These are phyloP conservation scores for Collybiopsis confluens DNA, from an alignment of 768 basidiomycete species.

Conservation along the genomic window DNA sequence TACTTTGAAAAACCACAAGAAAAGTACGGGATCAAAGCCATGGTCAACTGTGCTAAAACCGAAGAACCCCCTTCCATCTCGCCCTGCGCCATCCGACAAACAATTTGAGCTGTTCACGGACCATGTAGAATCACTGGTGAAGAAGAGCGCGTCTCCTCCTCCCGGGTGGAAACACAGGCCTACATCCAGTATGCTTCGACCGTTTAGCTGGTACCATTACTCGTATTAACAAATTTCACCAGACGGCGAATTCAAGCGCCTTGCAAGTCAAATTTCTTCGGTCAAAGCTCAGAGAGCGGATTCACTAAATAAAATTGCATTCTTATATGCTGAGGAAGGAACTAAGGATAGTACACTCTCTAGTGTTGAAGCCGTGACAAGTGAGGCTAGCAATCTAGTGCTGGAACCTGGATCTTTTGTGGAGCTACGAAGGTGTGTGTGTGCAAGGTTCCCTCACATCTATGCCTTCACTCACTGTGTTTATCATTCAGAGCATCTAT, in stretches of 20 bases:
- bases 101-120: no score
- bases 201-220: conserved; percentile 28
- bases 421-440: conserved; percentile 45
- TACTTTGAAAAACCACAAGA: no score
- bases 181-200: conserved; percentile 32
- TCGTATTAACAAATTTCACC: conserved; percentile 5
- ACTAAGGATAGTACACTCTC: conserved; percentile 10
- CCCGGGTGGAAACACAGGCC: conserved; percentile 33
- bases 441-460: neutral
- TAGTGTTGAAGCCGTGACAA: conserved; percentile 15
- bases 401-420: conserved; percentile 45
- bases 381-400: conserved; percentile 6
- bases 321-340: conserved; percentile 11
- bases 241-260: conserved; percentile 9
- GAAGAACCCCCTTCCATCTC: no score
- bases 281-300: neutral
- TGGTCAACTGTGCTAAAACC: no score
- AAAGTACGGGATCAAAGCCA: no score
- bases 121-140: conserved; percentile 25
- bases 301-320: conserved; percentile 22
- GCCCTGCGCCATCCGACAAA: no score
- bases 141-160: conserved; percentile 23
- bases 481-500: conserved; percentile 27
- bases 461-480: neutral
- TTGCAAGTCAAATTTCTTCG: neutral